phyloP scores from a whole-genome alignment of 164 flowering plant genomes.

The Aristolochia californica region DNA sequence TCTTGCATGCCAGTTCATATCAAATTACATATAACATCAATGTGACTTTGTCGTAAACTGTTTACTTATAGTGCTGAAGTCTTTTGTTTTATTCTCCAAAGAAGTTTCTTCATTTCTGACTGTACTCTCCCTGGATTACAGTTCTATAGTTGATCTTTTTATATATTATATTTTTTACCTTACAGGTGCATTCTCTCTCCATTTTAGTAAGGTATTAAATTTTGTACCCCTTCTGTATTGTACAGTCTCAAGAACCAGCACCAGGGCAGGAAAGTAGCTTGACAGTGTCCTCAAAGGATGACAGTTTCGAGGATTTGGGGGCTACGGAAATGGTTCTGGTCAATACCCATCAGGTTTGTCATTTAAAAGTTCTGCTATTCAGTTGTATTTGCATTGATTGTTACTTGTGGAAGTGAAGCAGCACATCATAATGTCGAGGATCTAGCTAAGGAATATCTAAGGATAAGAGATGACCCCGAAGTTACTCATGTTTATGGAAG shows the following conservation, averaged over 20 bases:
- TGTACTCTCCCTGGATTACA: too few species aligned
- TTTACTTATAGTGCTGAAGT: too few species aligned
- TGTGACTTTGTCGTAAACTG: too few species aligned
- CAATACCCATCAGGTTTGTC: conserved; percentile 74
- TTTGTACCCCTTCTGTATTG: not conserved
- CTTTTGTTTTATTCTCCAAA: too few species aligned
- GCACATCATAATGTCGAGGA: not conserved
- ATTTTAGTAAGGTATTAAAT: not conserved
- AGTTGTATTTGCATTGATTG: not conserved
- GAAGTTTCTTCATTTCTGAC: too few species aligned
- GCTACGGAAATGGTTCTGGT: conserved; percentile 55
- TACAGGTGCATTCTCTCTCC: not conserved
- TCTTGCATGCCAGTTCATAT: not conserved
- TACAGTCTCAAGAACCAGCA: conserved; percentile 49
- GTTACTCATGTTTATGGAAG: too few species aligned
- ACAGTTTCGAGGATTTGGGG: conserved; percentile 33
- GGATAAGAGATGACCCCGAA: too few species aligned
- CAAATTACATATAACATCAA: too few species aligned
- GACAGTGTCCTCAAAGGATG: conserved; percentile 39
- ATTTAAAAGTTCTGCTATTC: not conserved
- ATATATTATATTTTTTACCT: too few species aligned
- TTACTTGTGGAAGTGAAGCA: not conserved
- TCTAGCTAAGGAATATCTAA: too few species aligned
- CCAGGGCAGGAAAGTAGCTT: conserved; percentile 43
- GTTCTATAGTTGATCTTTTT: too few species aligned